These are phyloP conservation scores for Monascus purpureus DNA, from an alignment of 495 filamentous ascomycete genomes.

Conservation along the genomic window DNA sequence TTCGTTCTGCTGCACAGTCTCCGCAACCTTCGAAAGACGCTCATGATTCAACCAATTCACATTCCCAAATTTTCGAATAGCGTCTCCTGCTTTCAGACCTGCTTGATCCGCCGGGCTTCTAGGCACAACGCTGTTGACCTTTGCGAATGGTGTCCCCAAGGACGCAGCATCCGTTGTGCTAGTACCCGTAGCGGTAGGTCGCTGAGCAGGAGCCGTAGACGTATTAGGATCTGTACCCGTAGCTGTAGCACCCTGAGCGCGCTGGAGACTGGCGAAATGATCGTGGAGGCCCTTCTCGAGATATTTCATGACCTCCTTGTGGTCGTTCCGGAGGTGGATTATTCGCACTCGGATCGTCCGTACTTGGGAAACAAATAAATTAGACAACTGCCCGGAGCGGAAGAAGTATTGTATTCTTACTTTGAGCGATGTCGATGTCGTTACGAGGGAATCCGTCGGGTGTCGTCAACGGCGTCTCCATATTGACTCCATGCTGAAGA, in stretches of 20 bases:
- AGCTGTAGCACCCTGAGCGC: constrained; percentile 9
- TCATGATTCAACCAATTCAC: constrained; percentile 76
- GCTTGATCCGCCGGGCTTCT: constrained; percentile 74
- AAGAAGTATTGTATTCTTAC: too few relatives aligned
- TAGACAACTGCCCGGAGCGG: too few relatives aligned
- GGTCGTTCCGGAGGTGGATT: constrained; percentile 81
- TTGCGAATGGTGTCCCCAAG: constrained; percentile 68
- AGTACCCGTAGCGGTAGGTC: constrained; percentile 3
- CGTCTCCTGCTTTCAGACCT: constrained; percentile 72
- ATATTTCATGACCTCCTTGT: constrained; percentile 69
- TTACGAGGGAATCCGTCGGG: constrained; percentile 85
- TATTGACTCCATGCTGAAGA: constrained; percentile 73
- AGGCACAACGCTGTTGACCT: constrained; percentile 67
- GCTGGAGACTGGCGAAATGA: constrained; percentile 38
- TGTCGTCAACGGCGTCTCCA: constrained; percentile 80
- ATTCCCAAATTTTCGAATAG: constrained; percentile 68
- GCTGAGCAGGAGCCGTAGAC: constrained; percentile 8
- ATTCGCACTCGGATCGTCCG: constrained; percentile 83
- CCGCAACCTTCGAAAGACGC: constrained; percentile 65
- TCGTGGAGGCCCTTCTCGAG: constrained; percentile 76
- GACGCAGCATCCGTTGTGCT: constrained; percentile 16
- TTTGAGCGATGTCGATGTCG: constrained; percentile 92
- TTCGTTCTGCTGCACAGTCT: constrained; percentile 77
- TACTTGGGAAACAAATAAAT: constrained; percentile 37
- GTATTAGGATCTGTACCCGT: constrained; percentile 17